Percentiles rank a stretch among this genome's conserved stretches.
Conservation (phyloP, 192 early-diverging fungal species). For the Coemansia sp. region DNA sequence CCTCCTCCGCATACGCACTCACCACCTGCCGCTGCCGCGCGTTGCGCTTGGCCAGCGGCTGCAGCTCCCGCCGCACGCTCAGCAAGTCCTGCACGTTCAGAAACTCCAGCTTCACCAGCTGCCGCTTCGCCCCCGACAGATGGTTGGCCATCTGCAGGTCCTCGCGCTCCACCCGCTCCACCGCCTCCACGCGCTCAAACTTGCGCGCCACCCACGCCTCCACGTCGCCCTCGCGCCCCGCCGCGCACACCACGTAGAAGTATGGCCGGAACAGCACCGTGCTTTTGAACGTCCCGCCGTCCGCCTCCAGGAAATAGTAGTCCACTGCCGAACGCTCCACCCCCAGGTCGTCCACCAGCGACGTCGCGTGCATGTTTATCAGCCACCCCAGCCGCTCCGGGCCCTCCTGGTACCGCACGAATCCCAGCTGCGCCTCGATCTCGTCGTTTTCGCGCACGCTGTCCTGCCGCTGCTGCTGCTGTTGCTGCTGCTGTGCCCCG, state of each 20-base stretch:
- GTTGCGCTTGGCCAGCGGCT: constrained; percentile 69
- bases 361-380: constrained; percentile 88
- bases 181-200: constrained; percentile 67
- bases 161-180: constrained; percentile 67
- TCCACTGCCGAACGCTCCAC: constrained; percentile 74
- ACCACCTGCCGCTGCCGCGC: constrained; percentile 56
- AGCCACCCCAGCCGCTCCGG: constrained; percentile 83
- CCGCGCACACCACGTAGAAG: constrained; percentile 79
- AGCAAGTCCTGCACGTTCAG: constrained; percentile 79
- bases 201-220: constrained; percentile 75
- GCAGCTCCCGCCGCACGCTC: constrained; percentile 65
- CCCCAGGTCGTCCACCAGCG: constrained; percentile 63
- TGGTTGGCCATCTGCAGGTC: constrained; percentile 92
- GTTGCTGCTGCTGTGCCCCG: neutral
- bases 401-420: constrained; percentile 66
- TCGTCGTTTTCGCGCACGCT: constrained; percentile 30
- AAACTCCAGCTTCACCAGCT: constrained; percentile 75
- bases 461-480: constrained; percentile 12
- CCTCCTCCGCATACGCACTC: constrained; percentile 60
- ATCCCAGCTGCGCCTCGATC: constrained; percentile 63
- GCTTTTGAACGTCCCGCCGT: constrained; percentile 82
- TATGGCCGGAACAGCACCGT: constrained; percentile 86
- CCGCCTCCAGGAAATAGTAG: constrained; percentile 89
- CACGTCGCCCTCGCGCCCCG: constrained; percentile 74
- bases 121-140: constrained; percentile 66